Conservation (phyloP, 352 stramenopile genomes). For the Plasmopara viticola region DNA sequence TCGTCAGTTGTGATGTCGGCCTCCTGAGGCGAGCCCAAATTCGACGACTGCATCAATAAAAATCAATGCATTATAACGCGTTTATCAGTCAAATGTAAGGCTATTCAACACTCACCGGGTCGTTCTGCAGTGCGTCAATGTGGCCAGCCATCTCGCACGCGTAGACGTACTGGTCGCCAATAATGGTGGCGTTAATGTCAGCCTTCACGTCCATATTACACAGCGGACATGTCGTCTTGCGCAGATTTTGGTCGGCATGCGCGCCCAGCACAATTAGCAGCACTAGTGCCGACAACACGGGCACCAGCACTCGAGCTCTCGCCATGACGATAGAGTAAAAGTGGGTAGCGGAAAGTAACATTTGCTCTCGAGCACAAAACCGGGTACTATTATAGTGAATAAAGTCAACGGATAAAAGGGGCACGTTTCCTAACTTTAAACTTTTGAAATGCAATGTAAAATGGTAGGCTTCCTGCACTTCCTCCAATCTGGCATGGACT, state of each 20-base stretch:
- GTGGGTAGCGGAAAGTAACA: constrained; percentile 6
- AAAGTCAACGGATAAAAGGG: background rate
- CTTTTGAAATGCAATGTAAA: too few species aligned
- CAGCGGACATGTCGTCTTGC: constrained; percentile 46
- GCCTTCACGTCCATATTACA: constrained; percentile 54
- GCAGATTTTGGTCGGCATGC: constrained; percentile 44
- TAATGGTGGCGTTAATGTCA: constrained; percentile 56
- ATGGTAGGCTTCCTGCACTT: too few species aligned
- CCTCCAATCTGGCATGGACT: too few species aligned
- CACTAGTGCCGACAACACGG: constrained; percentile 20
- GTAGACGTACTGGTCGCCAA: constrained; percentile 70
- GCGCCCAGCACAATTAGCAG: constrained; percentile 16
- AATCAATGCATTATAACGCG: constrained; percentile 2
- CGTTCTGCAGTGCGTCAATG: constrained; percentile 71
- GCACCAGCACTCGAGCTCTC: constrained; percentile 15
- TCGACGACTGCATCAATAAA: constrained; percentile 14
- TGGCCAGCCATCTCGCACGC: constrained; percentile 80
- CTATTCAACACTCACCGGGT: constrained; percentile 37
- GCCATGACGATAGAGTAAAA: constrained; percentile 15
- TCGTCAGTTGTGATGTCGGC: constrained; percentile 56
- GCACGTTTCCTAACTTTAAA: too few species aligned
- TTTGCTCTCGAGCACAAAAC: constrained; percentile 3
- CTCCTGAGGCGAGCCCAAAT: constrained; percentile 36
- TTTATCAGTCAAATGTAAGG: background rate
- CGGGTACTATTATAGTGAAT: background rate